Base-by-base conservation (phyloP, 2,329 filamentous ascomycete genomes). In the Chalara sp. region DNA sequence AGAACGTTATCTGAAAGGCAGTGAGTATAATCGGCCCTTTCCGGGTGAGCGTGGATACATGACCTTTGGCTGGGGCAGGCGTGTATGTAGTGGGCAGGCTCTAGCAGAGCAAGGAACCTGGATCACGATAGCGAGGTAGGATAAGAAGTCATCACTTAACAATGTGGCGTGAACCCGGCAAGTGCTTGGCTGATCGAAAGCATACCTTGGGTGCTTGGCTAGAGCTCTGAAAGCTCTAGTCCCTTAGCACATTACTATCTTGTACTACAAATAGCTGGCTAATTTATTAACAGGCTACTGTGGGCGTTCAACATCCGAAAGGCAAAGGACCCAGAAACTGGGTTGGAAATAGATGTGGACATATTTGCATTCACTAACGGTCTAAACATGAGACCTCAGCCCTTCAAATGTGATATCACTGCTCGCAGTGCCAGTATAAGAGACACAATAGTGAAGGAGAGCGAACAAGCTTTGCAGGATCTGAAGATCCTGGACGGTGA, bases 31-130 rank as follows among this genome's bases (percentile, higher is more conserved):
- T 68, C 5, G 76, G 37, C 57, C 56, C 30, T 32, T 42, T 2
- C 45, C 49, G 2, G 46, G 55, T 21, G 42, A 60, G 5, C 54
- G 56, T 29, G 55, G 57, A n/a, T 21, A 21, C 21, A 57, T 56
- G 42, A 47, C 48, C 21, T 71, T 67, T 49, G 68, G 68, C 10
- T 61, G 63, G 40, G 69, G 69, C 3, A 58, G 70, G 1, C 69
- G 80, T 29, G 71, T 81, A 42, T 84, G 80, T 61, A 78, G 75
- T 3, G 80, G 80, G 0, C 75, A 78, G 32, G 75, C 79, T 48
- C 67, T 83, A 2, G 76, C 76, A 0, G 72, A 76, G 50, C 70
- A 72, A 5, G 70, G 67, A 7, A 56, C 79, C 12, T 76, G 74
- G 55, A 64, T 79, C 6, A 69, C 63, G 10, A 21, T 21, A 21